Conservation (phyloP, 148 eudicot species). For the Tetragonia tetragonoides region DNA sequence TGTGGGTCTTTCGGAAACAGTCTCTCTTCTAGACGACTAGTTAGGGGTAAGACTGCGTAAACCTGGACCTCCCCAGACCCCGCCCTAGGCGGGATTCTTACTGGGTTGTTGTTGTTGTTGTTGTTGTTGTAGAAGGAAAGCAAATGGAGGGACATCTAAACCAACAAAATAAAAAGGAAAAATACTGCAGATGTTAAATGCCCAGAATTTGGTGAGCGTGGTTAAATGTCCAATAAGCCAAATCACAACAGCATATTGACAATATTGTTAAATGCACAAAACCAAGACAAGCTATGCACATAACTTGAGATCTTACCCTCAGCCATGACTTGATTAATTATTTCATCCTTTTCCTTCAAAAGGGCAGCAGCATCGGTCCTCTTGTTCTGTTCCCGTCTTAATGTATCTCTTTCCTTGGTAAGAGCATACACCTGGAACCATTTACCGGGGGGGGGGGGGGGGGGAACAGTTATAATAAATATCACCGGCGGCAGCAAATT, state of each 20-base stretch:
- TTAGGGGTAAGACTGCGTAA: too few species aligned
- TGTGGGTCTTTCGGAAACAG: too few species aligned
- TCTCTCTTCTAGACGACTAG: too few species aligned
- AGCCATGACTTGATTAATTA: conserved; percentile 97
- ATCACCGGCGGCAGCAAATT: not conserved
- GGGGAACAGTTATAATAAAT: not conserved
- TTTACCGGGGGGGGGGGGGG: not conserved
- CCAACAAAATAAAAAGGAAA: not conserved
- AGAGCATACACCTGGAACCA: conserved; percentile 81
- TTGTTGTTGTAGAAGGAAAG: too few species aligned
- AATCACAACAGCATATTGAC: not conserved
- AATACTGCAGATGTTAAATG: not conserved
- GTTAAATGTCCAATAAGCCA: not conserved
- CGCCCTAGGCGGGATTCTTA: too few species aligned
- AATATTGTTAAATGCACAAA: not conserved
- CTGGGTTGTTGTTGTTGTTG: too few species aligned
- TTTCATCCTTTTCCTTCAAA: conserved; percentile 97
- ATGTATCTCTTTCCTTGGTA: conserved; percentile 90
- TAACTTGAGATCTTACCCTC: conserved; percentile 67
- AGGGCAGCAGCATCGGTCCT: conserved; percentile 97
- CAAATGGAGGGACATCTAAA: not conserved
- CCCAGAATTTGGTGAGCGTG: not conserved
- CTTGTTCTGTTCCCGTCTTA: conserved; percentile 93
- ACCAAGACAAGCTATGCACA: not conserved
- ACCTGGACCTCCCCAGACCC: too few species aligned